Evolutionary conservation across 345 rosid genomes (phyloP).

Genomic region (Boechera retrofracta): DNA sequence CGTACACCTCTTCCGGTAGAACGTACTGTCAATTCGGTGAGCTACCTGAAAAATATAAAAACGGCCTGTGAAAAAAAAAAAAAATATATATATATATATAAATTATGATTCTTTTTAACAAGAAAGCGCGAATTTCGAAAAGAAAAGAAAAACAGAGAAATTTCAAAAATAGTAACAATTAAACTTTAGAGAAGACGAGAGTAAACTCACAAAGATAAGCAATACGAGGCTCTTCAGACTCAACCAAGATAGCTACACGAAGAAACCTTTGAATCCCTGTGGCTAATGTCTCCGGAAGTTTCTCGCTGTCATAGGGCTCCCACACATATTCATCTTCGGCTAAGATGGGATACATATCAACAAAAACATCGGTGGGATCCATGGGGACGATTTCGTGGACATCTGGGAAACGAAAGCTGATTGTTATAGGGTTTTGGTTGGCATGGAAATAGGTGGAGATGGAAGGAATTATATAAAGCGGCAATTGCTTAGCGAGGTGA

Average conservation of each 20-base stretch:
- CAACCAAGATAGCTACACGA: constrained; percentile 77
- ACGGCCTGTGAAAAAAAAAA: constrained; percentile 60
- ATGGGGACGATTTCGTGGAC: constrained; percentile 37
- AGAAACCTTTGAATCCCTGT: constrained; percentile 76
- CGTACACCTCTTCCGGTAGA: constrained; percentile 78
- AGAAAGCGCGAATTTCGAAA: background rate
- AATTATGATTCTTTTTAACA: background rate
- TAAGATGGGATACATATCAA: background rate
- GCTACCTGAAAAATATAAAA: constrained; percentile 79
- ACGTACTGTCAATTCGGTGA: constrained; percentile 62
- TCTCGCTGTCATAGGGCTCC: constrained; percentile 83
- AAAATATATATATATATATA: too few species aligned
- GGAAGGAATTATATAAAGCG: constrained; percentile 13
- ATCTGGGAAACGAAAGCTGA: constrained; percentile 28
- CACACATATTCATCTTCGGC: constrained; percentile 39
- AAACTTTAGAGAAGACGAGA: background rate
- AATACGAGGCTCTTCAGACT: constrained; percentile 68
- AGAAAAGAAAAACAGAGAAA: background rate
- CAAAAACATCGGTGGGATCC: constrained; percentile 32
- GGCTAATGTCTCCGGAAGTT: constrained; percentile 70
- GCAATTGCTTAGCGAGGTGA: constrained; percentile 44
- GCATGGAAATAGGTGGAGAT: constrained; percentile 4
- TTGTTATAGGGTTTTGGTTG: background rate
- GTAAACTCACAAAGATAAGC: constrained; percentile 71
- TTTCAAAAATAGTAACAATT: background rate